A percentile compares a stretch with the other conserved stretches of the same genome.
phyloP scores from a whole-genome alignment of 2,329 filamentous ascomycete species.

The Pseudogymnoascus sp. region DNA sequence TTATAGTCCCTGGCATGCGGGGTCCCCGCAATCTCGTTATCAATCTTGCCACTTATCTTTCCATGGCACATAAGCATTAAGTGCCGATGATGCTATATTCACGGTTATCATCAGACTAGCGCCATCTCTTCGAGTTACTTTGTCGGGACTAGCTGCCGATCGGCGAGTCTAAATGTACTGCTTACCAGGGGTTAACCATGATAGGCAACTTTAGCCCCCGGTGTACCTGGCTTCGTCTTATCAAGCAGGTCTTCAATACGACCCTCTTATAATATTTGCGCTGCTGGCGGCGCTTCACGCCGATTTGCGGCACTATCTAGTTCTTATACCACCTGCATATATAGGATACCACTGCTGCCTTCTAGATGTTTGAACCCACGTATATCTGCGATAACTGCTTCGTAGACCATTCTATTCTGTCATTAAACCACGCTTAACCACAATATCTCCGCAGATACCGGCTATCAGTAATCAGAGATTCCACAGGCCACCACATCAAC shows the following conservation, averaged over 20 bases:
- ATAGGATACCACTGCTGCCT: too few species aligned
- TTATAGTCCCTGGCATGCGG: neutral
- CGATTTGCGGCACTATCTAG: too few species aligned
- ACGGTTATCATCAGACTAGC: neutral
- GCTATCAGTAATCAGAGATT: neutral
- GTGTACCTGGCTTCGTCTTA: neutral
- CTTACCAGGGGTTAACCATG: neutral
- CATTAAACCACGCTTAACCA: too few species aligned
- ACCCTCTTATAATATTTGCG: neutral
- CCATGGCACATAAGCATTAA: neutral
- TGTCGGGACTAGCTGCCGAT: neutral
- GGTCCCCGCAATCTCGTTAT: slow-evolving; percentile 3
- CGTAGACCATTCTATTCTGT: too few species aligned
- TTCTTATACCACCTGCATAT: too few species aligned
- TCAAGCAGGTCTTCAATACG: neutral
- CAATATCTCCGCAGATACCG: neutral
- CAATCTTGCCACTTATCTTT: neutral
- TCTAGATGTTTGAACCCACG: too few species aligned
- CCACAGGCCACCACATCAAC: neutral
- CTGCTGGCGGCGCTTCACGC: too few species aligned
- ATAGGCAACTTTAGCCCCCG: neutral
- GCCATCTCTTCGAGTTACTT: slow-evolving; percentile 1
- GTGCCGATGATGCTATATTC: neutral
- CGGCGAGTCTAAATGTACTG: neutral
- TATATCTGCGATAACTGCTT: too few species aligned